Conservation (phyloP, 1,139 yeast species). For the Suhomyces bolitotheri region DNA sequence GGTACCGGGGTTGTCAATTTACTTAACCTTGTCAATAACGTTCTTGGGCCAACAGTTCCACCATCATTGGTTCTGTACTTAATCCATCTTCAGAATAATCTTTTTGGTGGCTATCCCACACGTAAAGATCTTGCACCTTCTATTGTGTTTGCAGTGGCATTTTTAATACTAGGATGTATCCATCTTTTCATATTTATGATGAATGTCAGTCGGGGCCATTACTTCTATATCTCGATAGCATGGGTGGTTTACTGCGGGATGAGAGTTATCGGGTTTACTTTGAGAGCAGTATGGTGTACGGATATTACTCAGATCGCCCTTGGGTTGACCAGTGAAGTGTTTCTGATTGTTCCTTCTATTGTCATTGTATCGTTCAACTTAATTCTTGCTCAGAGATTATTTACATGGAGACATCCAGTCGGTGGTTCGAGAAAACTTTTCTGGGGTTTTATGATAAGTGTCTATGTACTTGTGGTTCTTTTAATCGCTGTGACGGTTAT, state of each 20-base stretch:
- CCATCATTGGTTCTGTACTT: conserved; percentile 35
- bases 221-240: conserved; percentile 58
- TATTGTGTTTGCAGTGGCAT: conserved; percentile 57
- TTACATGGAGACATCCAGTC: conserved; percentile 83
- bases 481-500: conserved; percentile 66
- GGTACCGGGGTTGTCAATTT: conserved; percentile 52
- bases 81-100: conserved; percentile 44
- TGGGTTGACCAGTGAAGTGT: conserved; percentile 64
- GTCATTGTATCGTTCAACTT: conserved; percentile 59
- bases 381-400: conserved; percentile 72
- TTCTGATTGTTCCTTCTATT: conserved; percentile 58
- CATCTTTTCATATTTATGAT: conserved; percentile 53
- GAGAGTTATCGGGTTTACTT: conserved; percentile 60
- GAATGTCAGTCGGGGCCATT: conserved; percentile 61
- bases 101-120: conserved; percentile 71
- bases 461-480: conserved; percentile 57
- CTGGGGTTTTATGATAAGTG: conserved; percentile 52
- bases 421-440: conserved; percentile 60
- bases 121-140: conserved; percentile 59
- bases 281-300: conserved; percentile 60
- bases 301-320: conserved; percentile 44
- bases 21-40: conserved; percentile 28
- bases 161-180: conserved; percentile 46
- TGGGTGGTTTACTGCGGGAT: conserved; percentile 55
- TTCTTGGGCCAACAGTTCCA: conserved; percentile 39